Percentiles rank a stretch among this genome's conserved stretches.
Evolutionary conservation across 208 protist genomes (phyloP).

Genomic region (Trypanosoma boissoni): DNA sequence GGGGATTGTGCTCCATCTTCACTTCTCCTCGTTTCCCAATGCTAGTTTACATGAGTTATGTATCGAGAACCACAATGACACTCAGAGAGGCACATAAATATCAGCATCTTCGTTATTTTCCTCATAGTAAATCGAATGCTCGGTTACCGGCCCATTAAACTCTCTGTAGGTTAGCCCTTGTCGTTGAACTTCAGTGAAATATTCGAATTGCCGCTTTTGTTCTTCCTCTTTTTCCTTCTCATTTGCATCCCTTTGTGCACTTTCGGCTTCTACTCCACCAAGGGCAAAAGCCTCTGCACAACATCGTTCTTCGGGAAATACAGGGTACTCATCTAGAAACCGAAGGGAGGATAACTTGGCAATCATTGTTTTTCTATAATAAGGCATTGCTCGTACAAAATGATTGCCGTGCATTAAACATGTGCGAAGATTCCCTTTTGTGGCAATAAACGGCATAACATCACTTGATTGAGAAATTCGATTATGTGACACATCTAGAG

Average conservation of each 20-base stretch:
- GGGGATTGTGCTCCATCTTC: no score
- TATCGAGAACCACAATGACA: no score
- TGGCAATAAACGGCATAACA: constrained; percentile 15
- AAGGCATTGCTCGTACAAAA: constrained; percentile 32
- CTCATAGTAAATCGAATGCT: constrained; percentile 15
- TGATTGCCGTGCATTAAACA: constrained; percentile 83
- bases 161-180: background rate
- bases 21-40: no score
- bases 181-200: constrained; percentile 29
- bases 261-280: constrained; percentile 50
- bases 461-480: constrained; percentile 20
- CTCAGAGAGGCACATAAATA: background rate
- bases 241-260: constrained; percentile 29
- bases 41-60: no score
- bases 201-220: constrained; percentile 35
- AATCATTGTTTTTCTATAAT: constrained; percentile 88
- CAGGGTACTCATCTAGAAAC: constrained; percentile 72
- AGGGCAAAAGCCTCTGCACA: constrained; percentile 62
- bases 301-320: constrained; percentile 63
- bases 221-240: constrained; percentile 21
- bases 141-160: constrained; percentile 3
- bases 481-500: constrained; percentile 48
- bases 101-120: constrained; percentile 2
- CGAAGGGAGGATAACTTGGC: constrained; percentile 39
- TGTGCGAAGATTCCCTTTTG: constrained; percentile 46